phyloP scores from a whole-genome alignment of 1,284 basidiomycete genomes.

The Pseudozyma hubeiensis region DNA sequence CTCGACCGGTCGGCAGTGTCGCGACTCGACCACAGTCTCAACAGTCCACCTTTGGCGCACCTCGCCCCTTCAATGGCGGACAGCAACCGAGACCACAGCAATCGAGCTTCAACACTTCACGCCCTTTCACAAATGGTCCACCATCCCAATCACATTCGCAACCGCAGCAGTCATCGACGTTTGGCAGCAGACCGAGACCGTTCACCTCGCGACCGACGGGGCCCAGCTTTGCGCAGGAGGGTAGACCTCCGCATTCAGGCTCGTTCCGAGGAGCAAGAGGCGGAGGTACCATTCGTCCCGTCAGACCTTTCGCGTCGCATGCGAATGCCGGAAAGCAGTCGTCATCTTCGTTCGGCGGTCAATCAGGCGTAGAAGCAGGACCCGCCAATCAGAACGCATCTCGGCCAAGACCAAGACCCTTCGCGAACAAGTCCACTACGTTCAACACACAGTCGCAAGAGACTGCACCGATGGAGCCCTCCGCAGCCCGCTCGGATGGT shows the following conservation, averaged over 20 bases:
- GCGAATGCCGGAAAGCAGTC: constrained; percentile 4
- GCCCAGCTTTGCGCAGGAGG: constrained; percentile 15
- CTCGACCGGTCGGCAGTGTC: constrained; percentile 9
- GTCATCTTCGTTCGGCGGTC: background rate
- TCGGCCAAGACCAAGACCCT: constrained; percentile 33
- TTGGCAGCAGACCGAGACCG: constrained; percentile 35
- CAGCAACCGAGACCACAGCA: constrained; percentile 12
- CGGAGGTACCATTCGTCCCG: constrained; percentile 25
- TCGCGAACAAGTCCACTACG: constrained; percentile 37
- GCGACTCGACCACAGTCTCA: constrained; percentile 17
- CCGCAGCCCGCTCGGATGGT: background rate
- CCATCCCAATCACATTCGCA: constrained; percentile 8
- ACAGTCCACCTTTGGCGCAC: constrained; percentile 11
- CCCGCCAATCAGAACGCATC: constrained; percentile 13
- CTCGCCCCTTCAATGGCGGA: constrained; percentile 16
- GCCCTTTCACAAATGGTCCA: constrained; percentile 8
- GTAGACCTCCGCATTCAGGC: constrained; percentile 16
- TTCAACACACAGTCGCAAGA: constrained; percentile 25
- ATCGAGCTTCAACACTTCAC: constrained; percentile 7
- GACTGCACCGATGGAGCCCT: background rate
- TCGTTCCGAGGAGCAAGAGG: constrained; percentile 28
- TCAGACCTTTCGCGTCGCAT: constrained; percentile 27
- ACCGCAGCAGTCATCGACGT: constrained; percentile 19
- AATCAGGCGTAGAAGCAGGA: background rate
- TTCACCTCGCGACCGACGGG: constrained; percentile 26